A percentile compares a stretch with the other conserved stretches of the same genome.
Evolutionary conservation across 176 grass and related monocot species (phyloP).

Genomic region (Rhynchospora breviuscula): DNA sequence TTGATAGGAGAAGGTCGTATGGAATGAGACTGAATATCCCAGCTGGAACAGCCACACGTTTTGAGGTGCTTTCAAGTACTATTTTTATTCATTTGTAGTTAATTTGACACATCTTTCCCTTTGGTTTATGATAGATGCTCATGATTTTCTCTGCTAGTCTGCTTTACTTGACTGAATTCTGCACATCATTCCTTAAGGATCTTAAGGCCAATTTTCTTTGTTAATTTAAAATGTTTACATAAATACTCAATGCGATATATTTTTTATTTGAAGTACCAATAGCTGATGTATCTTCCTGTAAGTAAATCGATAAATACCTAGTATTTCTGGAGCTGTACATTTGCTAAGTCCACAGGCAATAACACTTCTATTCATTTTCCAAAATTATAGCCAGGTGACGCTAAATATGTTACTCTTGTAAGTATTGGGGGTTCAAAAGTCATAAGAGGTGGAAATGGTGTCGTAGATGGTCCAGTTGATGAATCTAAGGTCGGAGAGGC

Average conservation of each 20-base stretch:
- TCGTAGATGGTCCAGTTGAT: conserved; percentile 70
- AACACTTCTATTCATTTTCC: neutral
- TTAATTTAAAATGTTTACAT: neutral
- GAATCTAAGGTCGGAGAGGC: conserved; percentile 40
- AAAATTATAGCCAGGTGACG: conserved; percentile 65
- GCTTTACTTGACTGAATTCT: neutral
- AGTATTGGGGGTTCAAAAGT: conserved; percentile 77
- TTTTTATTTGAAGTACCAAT: neutral
- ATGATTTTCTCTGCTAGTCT: neutral
- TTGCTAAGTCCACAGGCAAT: neutral
- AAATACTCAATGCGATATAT: conserved; percentile 7
- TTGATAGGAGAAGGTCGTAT: conserved; percentile 80
- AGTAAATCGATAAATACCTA: neutral
- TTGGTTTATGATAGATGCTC: neutral
- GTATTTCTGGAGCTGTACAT: neutral
- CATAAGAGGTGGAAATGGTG: conserved; percentile 79
- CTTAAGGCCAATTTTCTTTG: neutral
- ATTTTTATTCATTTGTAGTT: neutral
- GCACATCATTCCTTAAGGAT: neutral
- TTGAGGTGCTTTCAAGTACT: conserved; percentile 55
- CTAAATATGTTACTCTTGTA: conserved; percentile 83
- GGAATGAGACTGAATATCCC: conserved; percentile 94
- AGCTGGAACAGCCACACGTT: conserved; percentile 85
- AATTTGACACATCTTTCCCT: neutral
- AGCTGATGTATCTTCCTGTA: neutral